Evolutionary conservation across 257 asterid genomes (phyloP), one percentile per base, ranked within the genome.

Genomic region (Nicotiana tomentosiformis): DNA sequence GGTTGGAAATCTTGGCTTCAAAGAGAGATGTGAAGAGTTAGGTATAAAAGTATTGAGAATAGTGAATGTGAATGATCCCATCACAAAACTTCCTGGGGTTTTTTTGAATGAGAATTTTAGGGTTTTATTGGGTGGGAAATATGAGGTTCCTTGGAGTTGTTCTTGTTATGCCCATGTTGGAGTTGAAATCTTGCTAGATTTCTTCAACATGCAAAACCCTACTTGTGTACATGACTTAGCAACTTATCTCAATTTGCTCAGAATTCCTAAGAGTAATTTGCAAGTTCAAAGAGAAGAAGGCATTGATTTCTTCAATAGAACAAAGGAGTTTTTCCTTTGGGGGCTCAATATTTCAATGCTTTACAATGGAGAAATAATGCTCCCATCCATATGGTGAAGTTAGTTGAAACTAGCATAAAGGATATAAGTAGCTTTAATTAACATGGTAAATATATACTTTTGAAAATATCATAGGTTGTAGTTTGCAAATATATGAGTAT

Each of bases 111-210:
- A 93, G 85, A 82, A 82, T 84, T 89, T 89, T 33, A 90, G 82
- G 92, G 90, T 83, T 81, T 86, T 85, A 86, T 84, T 90, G 11
- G 85, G 83, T 1, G 89, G 88, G 33, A 80, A 68, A 0, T 90
- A 77, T 33, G 89, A 84, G 81, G 82, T 86, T 37, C 90, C 93
- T 0, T 87, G 91, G 92, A 86, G 89, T 23, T 88, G 92, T 26
- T 90, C 90, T n/a, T 91, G 93, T 33, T 93, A 93, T 60, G 90
- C 90, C 0, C 93, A 93, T 6, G 95, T 93, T 0, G 97, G 94
- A 0, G 95, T 93, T 2, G 97, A 93, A 46, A 80, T 93, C 64
- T 16, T 88, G 84, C 60, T 93, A 4, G 91, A 93, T 84, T 93
- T 93, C 46, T 90, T 88, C 82, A 88, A 88, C 86, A 86, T 93